A percentile compares a stretch with the other conserved stretches of the same genome.
Conservation (phyloP, 441 rosid genomes). For the Flueggea neowawraea region DNA sequence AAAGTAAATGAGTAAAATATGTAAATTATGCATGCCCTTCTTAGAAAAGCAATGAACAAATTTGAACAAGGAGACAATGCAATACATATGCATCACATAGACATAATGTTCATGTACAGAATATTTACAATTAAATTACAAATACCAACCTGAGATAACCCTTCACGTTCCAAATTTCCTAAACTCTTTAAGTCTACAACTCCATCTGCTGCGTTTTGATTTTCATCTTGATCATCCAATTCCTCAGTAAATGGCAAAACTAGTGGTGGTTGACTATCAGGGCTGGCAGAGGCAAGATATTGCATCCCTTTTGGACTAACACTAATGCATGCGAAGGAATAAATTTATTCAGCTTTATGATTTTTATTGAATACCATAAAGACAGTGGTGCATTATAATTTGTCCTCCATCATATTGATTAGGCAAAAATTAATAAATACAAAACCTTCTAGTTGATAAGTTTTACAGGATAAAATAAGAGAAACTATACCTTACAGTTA, state of each 20-base stretch:
- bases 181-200: constrained; percentile 25
- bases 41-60: not conserved
- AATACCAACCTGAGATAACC: constrained; percentile 36
- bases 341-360: not conserved
- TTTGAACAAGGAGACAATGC: not conserved
- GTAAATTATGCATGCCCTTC: no score
- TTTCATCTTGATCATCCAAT: constrained; percentile 33
- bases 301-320: constrained; percentile 33
- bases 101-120: no score
- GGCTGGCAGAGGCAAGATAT: constrained; percentile 34
- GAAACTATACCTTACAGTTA: constrained; percentile 29
- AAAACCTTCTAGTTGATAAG: not conserved
- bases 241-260: constrained; percentile 30
- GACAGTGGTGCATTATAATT: no score
- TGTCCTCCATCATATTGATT: no score
- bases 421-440: no score
- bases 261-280: constrained; percentile 42
- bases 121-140: no score
- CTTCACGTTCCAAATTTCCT: constrained; percentile 25
- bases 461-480: constrained; percentile 1
- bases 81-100: not conserved
- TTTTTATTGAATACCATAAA: not conserved
- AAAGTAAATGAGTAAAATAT: not conserved
- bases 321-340: constrained; percentile 22
- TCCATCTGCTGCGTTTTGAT: constrained; percentile 17